Percentiles rank a stretch among this genome's conserved stretches.
phyloP scores from a whole-genome alignment of 1,139 yeast species.

The Maudiozyma humilis region DNA sequence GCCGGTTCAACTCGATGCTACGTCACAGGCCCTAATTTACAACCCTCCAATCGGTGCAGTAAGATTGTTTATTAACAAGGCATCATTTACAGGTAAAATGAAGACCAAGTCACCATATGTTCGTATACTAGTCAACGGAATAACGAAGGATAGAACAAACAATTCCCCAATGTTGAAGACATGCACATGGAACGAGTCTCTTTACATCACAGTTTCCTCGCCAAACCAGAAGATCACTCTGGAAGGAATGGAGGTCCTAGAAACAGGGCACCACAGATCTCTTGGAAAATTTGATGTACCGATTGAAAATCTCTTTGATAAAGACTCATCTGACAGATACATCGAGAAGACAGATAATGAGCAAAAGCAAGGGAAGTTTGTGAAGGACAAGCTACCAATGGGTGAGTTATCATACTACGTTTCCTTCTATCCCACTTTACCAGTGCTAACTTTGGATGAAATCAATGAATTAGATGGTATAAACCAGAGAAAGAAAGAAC shows the following conservation, averaged over 20 bases:
- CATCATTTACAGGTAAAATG: conserved; percentile 66
- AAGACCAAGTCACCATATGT: conserved; percentile 88
- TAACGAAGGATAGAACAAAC: conserved; percentile 65
- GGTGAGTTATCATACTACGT: conserved; percentile 66
- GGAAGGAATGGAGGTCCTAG: conserved; percentile 85
- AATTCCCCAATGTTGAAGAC: conserved; percentile 56
- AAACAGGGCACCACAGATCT: conserved; percentile 64
- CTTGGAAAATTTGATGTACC: conserved; percentile 71
- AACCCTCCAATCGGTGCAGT: conserved; percentile 87
- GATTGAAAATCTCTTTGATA: conserved; percentile 55
- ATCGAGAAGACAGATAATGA: conserved; percentile 52
- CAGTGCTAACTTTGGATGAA: conserved; percentile 68
- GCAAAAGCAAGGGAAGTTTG: conserved; percentile 51
- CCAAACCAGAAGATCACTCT: conserved; percentile 69
- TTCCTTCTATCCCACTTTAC: conserved; percentile 72
- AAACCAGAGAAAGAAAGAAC: conserved; percentile 31
- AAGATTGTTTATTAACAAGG: conserved; percentile 62
- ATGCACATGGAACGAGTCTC: conserved; percentile 77
- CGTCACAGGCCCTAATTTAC: conserved; percentile 64
- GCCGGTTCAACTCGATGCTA: conserved; percentile 62
- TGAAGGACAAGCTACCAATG: conserved; percentile 62
- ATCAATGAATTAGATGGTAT: conserved; percentile 46
- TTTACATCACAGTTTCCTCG: conserved; percentile 70
- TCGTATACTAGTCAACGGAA: conserved; percentile 66
- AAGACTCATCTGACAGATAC: conserved; percentile 51